Evolutionary conservation across 176 grass and related monocot species (phyloP), one percentile per base, ranked within the genome.

Genomic region (Cenchrus fungigraminus): DNA sequence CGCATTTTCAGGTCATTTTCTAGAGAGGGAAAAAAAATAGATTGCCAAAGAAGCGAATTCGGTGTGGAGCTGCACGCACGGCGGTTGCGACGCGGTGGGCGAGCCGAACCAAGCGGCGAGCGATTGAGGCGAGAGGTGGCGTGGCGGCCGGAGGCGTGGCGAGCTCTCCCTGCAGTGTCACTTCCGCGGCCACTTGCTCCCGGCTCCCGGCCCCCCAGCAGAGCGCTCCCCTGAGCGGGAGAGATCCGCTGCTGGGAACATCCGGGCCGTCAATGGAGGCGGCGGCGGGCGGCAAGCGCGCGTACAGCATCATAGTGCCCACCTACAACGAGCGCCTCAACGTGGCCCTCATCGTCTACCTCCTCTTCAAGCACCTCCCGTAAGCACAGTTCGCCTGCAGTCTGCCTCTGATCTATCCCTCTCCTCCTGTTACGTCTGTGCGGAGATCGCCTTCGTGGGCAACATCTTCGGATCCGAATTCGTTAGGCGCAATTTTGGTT

Each of bases 281-380:
- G 70, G 42, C 9, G 51, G 70, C 66, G 58, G 54, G 72, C 37
- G 28, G 74, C 72, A 85, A 54, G 79, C 84, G 73, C 79, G 66
- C 29, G 85, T 98, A 95, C 68, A 98, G 87, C 83, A 95, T 98
- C 54, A 89, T 98, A 53, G 90, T 94, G 16, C 93, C 96, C 40
- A 98, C 93, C 25, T 95, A 98, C 89, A 95, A 98, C 86, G 96
- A 98, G 78, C 96, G 91, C 77, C 91, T 98, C 71, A 98, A 98
- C 87, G 64, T 98, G 50, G 89, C 89, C 19, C 83, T 98, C 66
- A 90, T 98, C 77, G 81, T 95, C 80, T 95, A 92, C 82, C 96
- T 98, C 75, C 70, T 95, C 71, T 98, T 98, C 87, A 98, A 92
- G 80, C 87, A 98, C 85, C 95, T 95, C 40, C 87, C 71, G 92